A percentile compares a stretch with the other conserved stretches of the same genome.
These are phyloP conservation scores for Blepharisma japonicum DNA, from an alignment of 73 alveolate species.

Conservation along the genomic window DNA sequence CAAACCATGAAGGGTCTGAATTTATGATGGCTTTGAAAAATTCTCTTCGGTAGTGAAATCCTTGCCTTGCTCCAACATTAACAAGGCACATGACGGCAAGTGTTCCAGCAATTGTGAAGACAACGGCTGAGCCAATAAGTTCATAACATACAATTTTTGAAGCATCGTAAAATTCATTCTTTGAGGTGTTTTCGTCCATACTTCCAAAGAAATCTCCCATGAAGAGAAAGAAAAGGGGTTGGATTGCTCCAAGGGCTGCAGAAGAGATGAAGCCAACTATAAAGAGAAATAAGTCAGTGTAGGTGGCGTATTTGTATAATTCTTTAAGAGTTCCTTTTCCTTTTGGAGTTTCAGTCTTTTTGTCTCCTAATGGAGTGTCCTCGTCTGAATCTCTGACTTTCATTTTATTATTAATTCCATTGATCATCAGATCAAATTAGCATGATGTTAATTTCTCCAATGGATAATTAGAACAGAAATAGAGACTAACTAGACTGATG, in stretches of 20 bases:
- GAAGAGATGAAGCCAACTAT: neutral
- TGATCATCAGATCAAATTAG: too few relatives aligned
- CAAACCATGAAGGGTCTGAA: constrained; percentile 9
- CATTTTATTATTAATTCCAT: too few relatives aligned
- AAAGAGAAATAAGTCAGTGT: neutral
- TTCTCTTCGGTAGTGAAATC: neutral
- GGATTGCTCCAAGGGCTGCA: neutral
- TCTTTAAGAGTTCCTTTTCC: too few relatives aligned
- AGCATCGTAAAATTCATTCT: constrained; percentile 4
- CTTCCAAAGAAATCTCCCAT: constrained; percentile 4
- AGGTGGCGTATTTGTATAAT: neutral
- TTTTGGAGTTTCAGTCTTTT: too few relatives aligned
- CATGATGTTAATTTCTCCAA: too few relatives aligned
- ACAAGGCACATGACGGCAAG: constrained; percentile 22
- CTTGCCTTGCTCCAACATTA: constrained; percentile 23
- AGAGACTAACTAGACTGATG: too few relatives aligned
- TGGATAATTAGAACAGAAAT: too few relatives aligned
- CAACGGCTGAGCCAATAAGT: neutral
- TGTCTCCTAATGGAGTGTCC: too few relatives aligned
- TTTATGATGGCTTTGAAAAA: neutral
- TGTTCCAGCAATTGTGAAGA: constrained; percentile 9
- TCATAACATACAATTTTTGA: neutral
- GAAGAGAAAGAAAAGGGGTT: constrained; percentile 15
- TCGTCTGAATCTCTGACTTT: too few relatives aligned
- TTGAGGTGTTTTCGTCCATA: neutral